Conservation (phyloP, 2,329 filamentous ascomycete genomes). For the Aspergillus fructus region DNA sequence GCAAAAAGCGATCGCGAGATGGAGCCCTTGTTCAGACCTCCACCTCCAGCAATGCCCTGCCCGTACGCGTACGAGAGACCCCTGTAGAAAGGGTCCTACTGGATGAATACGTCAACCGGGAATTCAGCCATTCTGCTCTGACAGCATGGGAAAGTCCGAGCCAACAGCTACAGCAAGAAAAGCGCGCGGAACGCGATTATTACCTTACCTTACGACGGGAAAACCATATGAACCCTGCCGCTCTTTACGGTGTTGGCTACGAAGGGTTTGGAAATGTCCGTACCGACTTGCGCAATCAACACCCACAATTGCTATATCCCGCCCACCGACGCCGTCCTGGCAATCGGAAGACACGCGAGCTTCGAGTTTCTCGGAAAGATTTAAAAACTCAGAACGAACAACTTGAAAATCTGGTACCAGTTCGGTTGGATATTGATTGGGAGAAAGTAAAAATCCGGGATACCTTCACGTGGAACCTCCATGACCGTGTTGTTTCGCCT, state of each 20-base stretch:
- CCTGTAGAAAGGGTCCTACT: conserved; percentile 53
- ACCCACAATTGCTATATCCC: conserved; percentile 75
- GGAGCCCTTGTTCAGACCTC: conserved; percentile 53
- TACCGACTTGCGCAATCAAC: conserved; percentile 68
- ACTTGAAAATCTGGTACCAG: conserved; percentile 84
- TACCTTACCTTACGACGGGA: conserved; percentile 66
- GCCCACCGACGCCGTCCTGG: conserved; percentile 72
- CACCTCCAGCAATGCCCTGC: conserved; percentile 28
- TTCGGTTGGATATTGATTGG: conserved; percentile 90
- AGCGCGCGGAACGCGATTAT: conserved; percentile 67
- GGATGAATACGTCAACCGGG: conserved; percentile 65
- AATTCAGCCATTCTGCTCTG: conserved; percentile 60
- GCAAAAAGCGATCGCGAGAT: conserved; percentile 60
- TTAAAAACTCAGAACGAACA: conserved; percentile 83
- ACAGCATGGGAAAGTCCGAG: conserved; percentile 52
- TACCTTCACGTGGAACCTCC: conserved; percentile 97
- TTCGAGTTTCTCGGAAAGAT: conserved; percentile 77
- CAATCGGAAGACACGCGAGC: conserved; percentile 68
- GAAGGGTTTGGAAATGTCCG: conserved; percentile 83
- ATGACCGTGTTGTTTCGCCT: conserved; percentile 77
- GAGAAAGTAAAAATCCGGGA: conserved; percentile 95
- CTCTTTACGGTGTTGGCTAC: conserved; percentile 71
- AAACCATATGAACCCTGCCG: conserved; percentile 56
- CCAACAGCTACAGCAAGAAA: conserved; percentile 60
- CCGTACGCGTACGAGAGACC: conserved; percentile 42